These are phyloP conservation scores for Sphagnum fallax DNA, from an alignment of 228 moss, liverwort and hornwort species.

Conservation along the genomic window DNA sequence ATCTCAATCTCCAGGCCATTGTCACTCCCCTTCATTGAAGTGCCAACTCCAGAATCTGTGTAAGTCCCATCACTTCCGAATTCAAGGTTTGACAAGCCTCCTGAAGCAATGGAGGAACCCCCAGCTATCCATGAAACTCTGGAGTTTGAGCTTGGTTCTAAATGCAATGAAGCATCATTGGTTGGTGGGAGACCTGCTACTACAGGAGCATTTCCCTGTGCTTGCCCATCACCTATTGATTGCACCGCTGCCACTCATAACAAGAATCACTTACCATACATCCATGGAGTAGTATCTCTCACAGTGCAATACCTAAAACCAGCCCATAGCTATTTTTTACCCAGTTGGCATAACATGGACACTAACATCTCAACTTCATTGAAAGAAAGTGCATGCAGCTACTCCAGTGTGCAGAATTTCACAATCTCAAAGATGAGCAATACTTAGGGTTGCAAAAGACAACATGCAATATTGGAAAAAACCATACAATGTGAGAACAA, in stretches of 20 bases:
- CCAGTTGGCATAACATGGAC: too few relatives aligned
- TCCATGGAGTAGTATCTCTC: too few relatives aligned
- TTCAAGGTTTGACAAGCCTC: slow-evolving; percentile 64
- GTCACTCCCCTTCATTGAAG: slow-evolving; percentile 76
- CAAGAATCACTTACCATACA: neutral
- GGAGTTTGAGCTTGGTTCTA: slow-evolving; percentile 50
- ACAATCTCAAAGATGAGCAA: too few relatives aligned
- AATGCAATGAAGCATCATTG: slow-evolving; percentile 19
- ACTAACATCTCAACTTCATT: too few relatives aligned
- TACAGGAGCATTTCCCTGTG: slow-evolving; percentile 55
- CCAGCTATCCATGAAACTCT: slow-evolving; percentile 71
- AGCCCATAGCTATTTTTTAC: too few relatives aligned
- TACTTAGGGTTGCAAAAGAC: too few relatives aligned
- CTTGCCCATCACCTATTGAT: slow-evolving; percentile 65
- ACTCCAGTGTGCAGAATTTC: too few relatives aligned
- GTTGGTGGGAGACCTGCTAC: slow-evolving; percentile 4
- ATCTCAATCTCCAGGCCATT: slow-evolving; percentile 68
- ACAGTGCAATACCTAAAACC: too few relatives aligned
- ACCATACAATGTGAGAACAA: too few relatives aligned
- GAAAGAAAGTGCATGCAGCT: too few relatives aligned
- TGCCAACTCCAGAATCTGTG: slow-evolving; percentile 59
- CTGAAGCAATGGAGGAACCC: slow-evolving; percentile 76
- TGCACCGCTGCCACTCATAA: slow-evolving; percentile 58
- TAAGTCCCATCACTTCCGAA: slow-evolving; percentile 77
- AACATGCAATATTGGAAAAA: too few relatives aligned